Evolutionary conservation across 2,329 filamentous ascomycete species (phyloP), one percentile per base, ranked within the genome.

Genomic region (Fusarium bulbicola): DNA sequence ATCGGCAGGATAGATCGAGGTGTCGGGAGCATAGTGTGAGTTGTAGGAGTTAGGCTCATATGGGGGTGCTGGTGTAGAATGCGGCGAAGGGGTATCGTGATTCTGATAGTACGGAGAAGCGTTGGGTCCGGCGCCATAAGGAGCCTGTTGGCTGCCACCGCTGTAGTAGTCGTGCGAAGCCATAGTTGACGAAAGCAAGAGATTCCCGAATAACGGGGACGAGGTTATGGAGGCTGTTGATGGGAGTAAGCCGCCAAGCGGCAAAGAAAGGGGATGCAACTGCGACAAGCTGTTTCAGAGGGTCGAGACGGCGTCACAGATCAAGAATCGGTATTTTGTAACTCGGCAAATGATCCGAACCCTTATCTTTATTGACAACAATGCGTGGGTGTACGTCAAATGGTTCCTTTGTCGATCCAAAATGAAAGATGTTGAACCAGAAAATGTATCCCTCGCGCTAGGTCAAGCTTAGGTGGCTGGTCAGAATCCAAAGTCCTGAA

Each of bases 81-180:
- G 75, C 30, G 79, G 74, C 47, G 86, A 86, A 15, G 86, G 85
- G 24, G 84, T 80, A 73, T 86, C 74, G 28, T 77, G 71, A 15
- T 77, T 73, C 64, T 79, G 80, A 64, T 82, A 81, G 77, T 86
- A 84, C 65, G 86, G 82, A 66, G 84, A 78, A 69, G 84, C 74
- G 78, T 82, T 78, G 72, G 80, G 72, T 73, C 81, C 75, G 76
- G 76, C 77, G 78, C 78, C 78, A 76, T 81, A 77, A 70, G 80
- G 78, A 70, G 78, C 77, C 75, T 76, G 80, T 67, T 82, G 79
- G 74, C 86, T 79, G 77, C 86, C 85, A 82, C 76, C 78, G 66
- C 82, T 74, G 74, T 93, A 93, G 82, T 93, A 93, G 76, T 92
- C 89, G 83, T 91, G 88, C 72, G 88, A 85, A 49, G 90, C 87